Evolutionary conservation across 495 filamentous ascomycete species (phyloP), one percentile per base, ranked within the genome.

Genomic region (Cryomyces antarcticus): DNA sequence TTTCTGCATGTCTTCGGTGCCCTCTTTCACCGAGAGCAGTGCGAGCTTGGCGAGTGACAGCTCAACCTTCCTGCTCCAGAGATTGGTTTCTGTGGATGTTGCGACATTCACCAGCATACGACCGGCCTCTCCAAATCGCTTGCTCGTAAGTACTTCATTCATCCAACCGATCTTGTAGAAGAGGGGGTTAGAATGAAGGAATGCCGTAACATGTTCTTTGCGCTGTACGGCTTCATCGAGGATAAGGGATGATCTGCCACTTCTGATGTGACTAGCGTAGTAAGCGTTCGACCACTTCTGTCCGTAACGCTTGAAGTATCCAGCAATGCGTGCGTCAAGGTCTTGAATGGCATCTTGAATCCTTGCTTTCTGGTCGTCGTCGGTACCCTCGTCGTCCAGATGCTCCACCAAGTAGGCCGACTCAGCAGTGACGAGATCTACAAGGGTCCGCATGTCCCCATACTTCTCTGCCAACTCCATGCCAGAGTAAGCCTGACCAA

Each of bases 1-100:
- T 17, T 51, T 41, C 27, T 54, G 40, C 40, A 53, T 49, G 13
- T 42, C n/a, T 42, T 38, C 55, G 49, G 7, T 52, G 51, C 43
- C 62, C 62, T 66, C 60, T 42, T 54, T 52, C 17, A 63, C 75
- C 29, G 80, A 80, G 45, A 95, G 56, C 45, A 78, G 67, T 10
- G 81, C 71, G 6, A 97, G 63, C 58, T 93, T 94, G 7, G 80
- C 75, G 17, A 96, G 66, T 38, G 82, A 87, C n/a, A 94, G 63
- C 55, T 94, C 75, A 31, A 92, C 78, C 55, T 89, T 89, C 57
- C 88, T 83, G 57, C 69, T 80, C 86, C 86, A 94, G 7, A 88
- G 56, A 40, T 84, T 75, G 37, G 71, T 68, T 52, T 94, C 82
- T 37, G 70, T 68, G 28, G 64, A 60, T 31, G 73, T 58, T 7